These are phyloP conservation scores for Penicillium sp. DNA, from an alignment of 2,329 filamentous ascomycete species.

Conservation along the genomic window DNA sequence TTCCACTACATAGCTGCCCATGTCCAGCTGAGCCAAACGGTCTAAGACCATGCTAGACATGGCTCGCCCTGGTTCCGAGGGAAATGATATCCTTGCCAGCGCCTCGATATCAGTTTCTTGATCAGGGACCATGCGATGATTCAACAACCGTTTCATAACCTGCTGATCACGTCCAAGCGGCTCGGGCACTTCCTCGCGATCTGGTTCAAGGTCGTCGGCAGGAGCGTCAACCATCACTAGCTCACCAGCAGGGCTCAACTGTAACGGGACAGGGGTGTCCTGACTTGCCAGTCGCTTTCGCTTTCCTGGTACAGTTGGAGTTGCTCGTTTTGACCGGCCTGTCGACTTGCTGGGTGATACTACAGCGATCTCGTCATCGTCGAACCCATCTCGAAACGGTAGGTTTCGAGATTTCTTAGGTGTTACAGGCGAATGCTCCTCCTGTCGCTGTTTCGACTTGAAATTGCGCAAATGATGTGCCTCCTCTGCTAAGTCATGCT, in stretches of 20 bases:
- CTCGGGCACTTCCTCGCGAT: conserved; percentile 14
- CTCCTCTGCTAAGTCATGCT: conserved; percentile 61
- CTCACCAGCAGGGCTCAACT: conserved; percentile 36
- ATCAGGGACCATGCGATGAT: conserved; percentile 52
- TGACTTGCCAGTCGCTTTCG: conserved; percentile 55
- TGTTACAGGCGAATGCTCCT: conserved; percentile 46
- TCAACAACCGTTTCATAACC: conserved; percentile 56
- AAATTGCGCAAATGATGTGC: conserved; percentile 47
- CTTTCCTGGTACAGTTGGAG: conserved; percentile 58
- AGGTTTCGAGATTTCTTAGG: conserved; percentile 51
- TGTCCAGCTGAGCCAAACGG: conserved; percentile 44
- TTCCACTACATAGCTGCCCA: conserved; percentile 48
- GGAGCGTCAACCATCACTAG: conserved; percentile 28
- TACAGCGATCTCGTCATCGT: conserved; percentile 59
- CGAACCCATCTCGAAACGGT: conserved; percentile 61
- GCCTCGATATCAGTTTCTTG: conserved; percentile 56
- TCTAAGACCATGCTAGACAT: conserved; percentile 58
- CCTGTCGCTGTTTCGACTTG: conserved; percentile 36
- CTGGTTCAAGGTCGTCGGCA: conserved; percentile 25
- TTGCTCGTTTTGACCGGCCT: conserved; percentile 50
- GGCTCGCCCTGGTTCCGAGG: conserved; percentile 49
- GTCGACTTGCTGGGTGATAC: conserved; percentile 55
- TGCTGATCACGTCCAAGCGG: conserved; percentile 27
- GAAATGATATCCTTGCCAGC: conserved; percentile 53
- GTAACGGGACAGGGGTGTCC: conserved; percentile 54